phyloP scores from a whole-genome alignment of 345 rosid species.

The Stellera chamaejasme region DNA sequence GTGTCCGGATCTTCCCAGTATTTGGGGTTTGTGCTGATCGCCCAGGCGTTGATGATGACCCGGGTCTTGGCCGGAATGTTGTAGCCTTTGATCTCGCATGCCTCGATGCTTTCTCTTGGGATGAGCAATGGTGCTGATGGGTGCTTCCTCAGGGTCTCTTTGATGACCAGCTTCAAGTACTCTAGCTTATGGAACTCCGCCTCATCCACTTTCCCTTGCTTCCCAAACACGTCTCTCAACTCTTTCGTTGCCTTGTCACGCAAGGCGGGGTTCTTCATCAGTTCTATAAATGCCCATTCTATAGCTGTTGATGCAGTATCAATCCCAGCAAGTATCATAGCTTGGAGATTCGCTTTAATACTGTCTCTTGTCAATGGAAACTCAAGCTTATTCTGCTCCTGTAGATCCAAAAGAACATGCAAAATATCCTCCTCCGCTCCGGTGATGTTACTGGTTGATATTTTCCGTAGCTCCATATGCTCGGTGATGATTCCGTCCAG shows the following conservation, averaged over 20 bases:
- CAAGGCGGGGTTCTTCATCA: slow-evolving; percentile 21
- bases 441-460: no score
- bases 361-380: no score
- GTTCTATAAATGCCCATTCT: slow-evolving; percentile 33
- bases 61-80: slow-evolving; percentile 25
- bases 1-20: slow-evolving; percentile 29
- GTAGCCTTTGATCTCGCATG: slow-evolving; percentile 25
- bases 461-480: no score
- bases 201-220: neutral
- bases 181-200: neutral
- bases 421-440: no score
- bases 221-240: slow-evolving; percentile 12
- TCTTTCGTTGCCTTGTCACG: slow-evolving; percentile 24
- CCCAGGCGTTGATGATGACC: slow-evolving; percentile 32
- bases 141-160: slow-evolving; percentile 15
- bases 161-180: neutral
- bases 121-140: slow-evolving; percentile 39
- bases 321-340: slow-evolving; percentile 37
- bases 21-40: slow-evolving; percentile 32
- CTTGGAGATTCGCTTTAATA: slow-evolving; percentile 36
- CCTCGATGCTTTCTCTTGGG: slow-evolving; percentile 28
- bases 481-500: no score
- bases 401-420: no score
- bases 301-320: slow-evolving; percentile 27
- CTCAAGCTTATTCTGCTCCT: no score